Evolutionary conservation across 257 asterid species (phyloP).

Genomic region (Fraxinus excelsior): DNA sequence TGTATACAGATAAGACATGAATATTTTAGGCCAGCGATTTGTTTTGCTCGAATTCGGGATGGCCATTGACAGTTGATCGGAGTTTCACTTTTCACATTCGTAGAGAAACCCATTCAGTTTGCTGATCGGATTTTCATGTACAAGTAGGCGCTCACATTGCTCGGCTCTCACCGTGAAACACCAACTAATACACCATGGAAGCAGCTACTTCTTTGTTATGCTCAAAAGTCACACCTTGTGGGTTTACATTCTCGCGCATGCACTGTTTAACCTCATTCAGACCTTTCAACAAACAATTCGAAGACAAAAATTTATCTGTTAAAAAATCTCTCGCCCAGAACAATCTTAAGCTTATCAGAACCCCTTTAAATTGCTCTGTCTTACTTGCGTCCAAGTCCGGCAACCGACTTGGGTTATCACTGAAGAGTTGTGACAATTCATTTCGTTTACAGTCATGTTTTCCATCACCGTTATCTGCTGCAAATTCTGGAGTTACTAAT

Average conservation of each 20-base stretch:
- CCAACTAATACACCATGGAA: conserved; percentile 44
- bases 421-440: background rate
- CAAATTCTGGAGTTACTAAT: conserved; percentile 25
- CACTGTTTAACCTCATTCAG: conserved; percentile 37
- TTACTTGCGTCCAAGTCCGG: conserved; percentile 7
- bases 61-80: background rate
- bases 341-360: conserved; percentile 18
- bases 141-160: background rate
- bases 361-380: conserved; percentile 22
- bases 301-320: conserved; percentile 30
- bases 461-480: conserved; percentile 5
- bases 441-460: conserved; percentile 7
- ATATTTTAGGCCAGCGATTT: background rate
- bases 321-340: conserved; percentile 15
- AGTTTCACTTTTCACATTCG: background rate
- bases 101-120: background rate
- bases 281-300: conserved; percentile 56
- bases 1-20: background rate
- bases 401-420: background rate
- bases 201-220: conserved; percentile 43
- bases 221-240: conserved; percentile 56
- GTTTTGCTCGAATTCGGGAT: background rate
- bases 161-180: background rate
- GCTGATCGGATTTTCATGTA: background rate
- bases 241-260: conserved; percentile 18